These are phyloP conservation scores for Erodium chrysanthum DNA, from an alignment of 441 rosid species.

Conservation along the genomic window DNA sequence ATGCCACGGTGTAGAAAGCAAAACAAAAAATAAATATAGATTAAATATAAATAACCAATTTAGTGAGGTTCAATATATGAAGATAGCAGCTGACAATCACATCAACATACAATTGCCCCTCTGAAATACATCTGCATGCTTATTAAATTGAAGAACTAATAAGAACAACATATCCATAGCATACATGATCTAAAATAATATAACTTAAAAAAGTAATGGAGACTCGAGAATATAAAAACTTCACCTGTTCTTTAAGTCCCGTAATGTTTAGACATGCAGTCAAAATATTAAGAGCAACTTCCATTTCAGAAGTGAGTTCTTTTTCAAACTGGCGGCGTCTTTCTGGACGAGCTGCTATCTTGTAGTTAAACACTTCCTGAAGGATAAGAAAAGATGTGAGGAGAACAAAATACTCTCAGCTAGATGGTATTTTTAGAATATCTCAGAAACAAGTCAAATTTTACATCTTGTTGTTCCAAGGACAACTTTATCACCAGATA, in stretches of 20 bases:
- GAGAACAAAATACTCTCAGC: background rate
- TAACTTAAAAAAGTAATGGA: background rate
- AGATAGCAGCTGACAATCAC: background rate
- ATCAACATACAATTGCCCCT: background rate
- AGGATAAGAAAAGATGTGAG: conserved; percentile 16
- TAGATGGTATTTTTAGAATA: conserved; percentile 4
- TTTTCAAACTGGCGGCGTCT: conserved; percentile 89
- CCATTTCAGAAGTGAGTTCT: conserved; percentile 84
- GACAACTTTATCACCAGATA: background rate
- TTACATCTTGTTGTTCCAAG: background rate
- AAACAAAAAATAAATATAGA: background rate
- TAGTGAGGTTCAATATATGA: background rate
- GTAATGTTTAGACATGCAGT: conserved; percentile 65
- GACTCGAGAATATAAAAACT: conserved; percentile 10
- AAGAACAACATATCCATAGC: background rate
- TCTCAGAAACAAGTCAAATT: conserved; percentile 1
- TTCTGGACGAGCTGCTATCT: conserved; percentile 98
- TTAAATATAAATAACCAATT: background rate
- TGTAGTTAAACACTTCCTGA: conserved; percentile 91
- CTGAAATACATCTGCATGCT: background rate
- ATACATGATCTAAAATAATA: background rate
- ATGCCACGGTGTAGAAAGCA: background rate
- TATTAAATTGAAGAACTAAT: background rate
- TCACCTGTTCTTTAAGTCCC: conserved; percentile 89
- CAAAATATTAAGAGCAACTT: conserved; percentile 65